Base-by-base conservation (phyloP, 768 basidiomycete species). In the Amanita phalloides region DNA sequence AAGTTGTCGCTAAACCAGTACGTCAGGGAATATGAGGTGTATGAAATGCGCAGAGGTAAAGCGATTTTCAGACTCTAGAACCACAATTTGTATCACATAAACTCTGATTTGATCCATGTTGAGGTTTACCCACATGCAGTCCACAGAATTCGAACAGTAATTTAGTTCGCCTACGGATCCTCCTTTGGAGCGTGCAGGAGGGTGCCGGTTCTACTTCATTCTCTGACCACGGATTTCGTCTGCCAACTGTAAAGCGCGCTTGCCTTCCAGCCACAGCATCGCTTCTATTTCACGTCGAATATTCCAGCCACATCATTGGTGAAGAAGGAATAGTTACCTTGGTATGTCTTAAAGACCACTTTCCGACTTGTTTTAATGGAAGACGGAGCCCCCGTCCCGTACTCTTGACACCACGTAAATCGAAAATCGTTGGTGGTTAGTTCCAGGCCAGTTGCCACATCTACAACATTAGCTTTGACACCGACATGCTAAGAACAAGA, bases 191-290 rank as follows among this genome's bases (percentile, higher is more conserved):
- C 17, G 17, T 17, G 17, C 17, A 17, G 17, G 17, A 17, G 17
- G 17, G 17, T 17, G 17, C 17, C 8, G 1, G 14, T 21, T 28
- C 25, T 38, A 50, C 28, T 50, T 50, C n/a, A n/a, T 30, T 33
- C 41, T 26, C 14, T 32, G 41, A 6, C 66, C 67, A 39, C 71
- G 59, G 30, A 90, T 86, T 58, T 82, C 79, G 30, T 75, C 74
- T 3, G 86, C 86, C 41, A 86, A 66, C 60, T 83, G 81, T 6
- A 90, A 68, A 2, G 86, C 81, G 4, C 89, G 72, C 53, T 76
- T 78, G 0, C 84, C 88, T 63, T 91, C 89, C 21, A 92, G 66
- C 82, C 87, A 92, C 23, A 81, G 65, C 88, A 93, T 92, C 5
- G 86, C 82, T 62, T 91, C 90, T 82, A 66, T 33, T 53, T 55